Conservation (phyloP, 495 filamentous ascomycete species). For the Lentithecium fluviatile region DNA sequence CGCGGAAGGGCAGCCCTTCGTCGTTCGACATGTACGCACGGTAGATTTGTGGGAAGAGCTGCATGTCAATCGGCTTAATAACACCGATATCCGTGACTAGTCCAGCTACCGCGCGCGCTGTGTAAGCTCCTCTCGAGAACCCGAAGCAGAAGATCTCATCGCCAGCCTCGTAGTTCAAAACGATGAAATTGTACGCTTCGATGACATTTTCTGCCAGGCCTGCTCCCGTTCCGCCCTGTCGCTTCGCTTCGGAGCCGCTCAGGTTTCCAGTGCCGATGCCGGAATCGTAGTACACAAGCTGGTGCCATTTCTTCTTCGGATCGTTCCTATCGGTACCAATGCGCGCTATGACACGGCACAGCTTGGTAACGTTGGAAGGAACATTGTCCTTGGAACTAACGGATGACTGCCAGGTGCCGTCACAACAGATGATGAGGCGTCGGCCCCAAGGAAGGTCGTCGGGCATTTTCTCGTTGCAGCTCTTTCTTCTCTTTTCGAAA, state of each 20-base stretch:
- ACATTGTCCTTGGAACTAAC: slow-evolving; percentile 18
- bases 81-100: slow-evolving; percentile 54
- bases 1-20: slow-evolving; percentile 14
- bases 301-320: slow-evolving; percentile 35
- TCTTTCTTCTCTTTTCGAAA: too few species aligned
- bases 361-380: slow-evolving; percentile 35
- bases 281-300: slow-evolving; percentile 57
- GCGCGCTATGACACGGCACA: slow-evolving; percentile 29
- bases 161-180: slow-evolving; percentile 51
- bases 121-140: slow-evolving; percentile 61
- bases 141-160: slow-evolving; percentile 62
- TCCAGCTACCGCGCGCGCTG: slow-evolving; percentile 56
- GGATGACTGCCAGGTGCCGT: slow-evolving; percentile 35
- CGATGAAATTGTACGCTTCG: slow-evolving; percentile 53
- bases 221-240: slow-evolving; percentile 38
- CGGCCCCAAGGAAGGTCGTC: slow-evolving; percentile 13
- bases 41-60: slow-evolving; percentile 41
- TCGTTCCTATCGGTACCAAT: slow-evolving; percentile 20
- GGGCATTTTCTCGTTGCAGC: slow-evolving; percentile 1
- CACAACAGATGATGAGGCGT: slow-evolving; percentile 30
- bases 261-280: slow-evolving; percentile 51
- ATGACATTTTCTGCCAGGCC: slow-evolving; percentile 48
- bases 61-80: slow-evolving; percentile 38
- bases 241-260: slow-evolving; percentile 5
- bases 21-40: slow-evolving; percentile 35